These are phyloP conservation scores for Bisporella sp. DNA, from an alignment of 2,329 filamentous ascomycete species.

Conservation along the genomic window DNA sequence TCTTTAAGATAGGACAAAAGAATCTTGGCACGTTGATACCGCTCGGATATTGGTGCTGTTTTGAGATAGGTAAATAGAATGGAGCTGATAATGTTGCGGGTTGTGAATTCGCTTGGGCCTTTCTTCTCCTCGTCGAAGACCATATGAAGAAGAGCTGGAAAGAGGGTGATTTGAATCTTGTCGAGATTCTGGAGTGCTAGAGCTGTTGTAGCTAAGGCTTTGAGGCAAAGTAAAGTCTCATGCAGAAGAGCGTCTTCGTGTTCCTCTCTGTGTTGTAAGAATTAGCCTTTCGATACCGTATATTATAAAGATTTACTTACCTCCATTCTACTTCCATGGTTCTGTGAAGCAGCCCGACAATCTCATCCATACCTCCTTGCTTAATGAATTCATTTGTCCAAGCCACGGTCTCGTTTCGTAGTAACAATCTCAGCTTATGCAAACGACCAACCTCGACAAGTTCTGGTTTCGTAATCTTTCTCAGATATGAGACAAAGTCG, in stretches of 20 bases:
- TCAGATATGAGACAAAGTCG: constrained; percentile 82
- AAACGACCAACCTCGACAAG: constrained; percentile 88
- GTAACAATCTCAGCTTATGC: constrained; percentile 81
- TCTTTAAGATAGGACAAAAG: constrained; percentile 77
- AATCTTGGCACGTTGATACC: constrained; percentile 61
- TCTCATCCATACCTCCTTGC: constrained; percentile 86
- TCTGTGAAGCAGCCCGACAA: constrained; percentile 79
- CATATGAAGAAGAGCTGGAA: constrained; percentile 80
- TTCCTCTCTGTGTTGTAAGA: constrained; percentile 59
- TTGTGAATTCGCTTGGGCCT: constrained; percentile 93
- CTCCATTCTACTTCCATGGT: constrained; percentile 96
- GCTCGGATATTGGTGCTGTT: constrained; percentile 51
- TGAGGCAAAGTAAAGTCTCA: constrained; percentile 86
- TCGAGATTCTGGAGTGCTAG: constrained; percentile 76
- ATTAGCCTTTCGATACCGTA: too few species aligned
- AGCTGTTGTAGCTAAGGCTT: constrained; percentile 88
- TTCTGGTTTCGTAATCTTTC: constrained; percentile 73
- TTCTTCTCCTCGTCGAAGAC: constrained; percentile 98
- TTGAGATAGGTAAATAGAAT: constrained; percentile 85
- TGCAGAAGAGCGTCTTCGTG: constrained; percentile 91
- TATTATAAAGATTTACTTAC: constrained; percentile 39
- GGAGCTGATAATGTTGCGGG: constrained; percentile 81
- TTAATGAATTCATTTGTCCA: constrained; percentile 93
- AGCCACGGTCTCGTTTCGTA: constrained; percentile 89
- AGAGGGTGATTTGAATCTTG: constrained; percentile 71